Conservation (phyloP, 2,329 filamentous ascomycete genomes). For the Aspergillus ruber region DNA sequence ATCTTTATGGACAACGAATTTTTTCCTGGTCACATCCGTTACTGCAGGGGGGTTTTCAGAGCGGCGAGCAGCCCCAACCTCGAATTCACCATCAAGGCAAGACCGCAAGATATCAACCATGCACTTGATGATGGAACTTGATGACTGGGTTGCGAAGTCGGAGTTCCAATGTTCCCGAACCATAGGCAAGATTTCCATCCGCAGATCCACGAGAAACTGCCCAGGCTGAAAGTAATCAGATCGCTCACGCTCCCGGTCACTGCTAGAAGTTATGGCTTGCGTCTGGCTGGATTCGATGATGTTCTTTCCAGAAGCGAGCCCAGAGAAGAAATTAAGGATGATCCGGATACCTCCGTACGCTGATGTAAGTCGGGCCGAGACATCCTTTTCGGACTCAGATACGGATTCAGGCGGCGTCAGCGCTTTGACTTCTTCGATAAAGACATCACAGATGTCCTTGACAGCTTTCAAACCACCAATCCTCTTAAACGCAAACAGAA, state of each 20-base stretch:
- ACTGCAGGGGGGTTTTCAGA: slow-evolving; percentile 52
- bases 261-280: slow-evolving; percentile 41
- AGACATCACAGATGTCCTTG: slow-evolving; percentile 64
- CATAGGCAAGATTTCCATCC: slow-evolving; percentile 70
- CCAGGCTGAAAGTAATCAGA: slow-evolving; percentile 58
- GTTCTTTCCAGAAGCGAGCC: slow-evolving; percentile 70
- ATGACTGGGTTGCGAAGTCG: slow-evolving; percentile 71
- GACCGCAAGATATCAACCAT: slow-evolving; percentile 77
- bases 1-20: slow-evolving; percentile 48
- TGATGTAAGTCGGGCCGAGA: slow-evolving; percentile 41
- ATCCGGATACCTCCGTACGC: slow-evolving; percentile 65
- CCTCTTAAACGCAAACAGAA: slow-evolving; percentile 82
- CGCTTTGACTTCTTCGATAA: slow-evolving; percentile 53
- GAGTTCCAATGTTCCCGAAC: slow-evolving; percentile 80
- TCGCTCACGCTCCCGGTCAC: slow-evolving; percentile 50
- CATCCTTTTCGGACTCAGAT: slow-evolving; percentile 31
- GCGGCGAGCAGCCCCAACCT: slow-evolving; percentile 58
- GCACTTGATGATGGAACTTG: slow-evolving; percentile 67
- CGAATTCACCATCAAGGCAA: slow-evolving; percentile 70
- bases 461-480: slow-evolving; percentile 68
- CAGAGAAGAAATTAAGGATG: slow-evolving; percentile 73
- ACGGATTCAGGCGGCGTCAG: slow-evolving; percentile 41
- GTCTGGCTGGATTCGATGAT: slow-evolving; percentile 70
- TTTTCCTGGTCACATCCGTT: slow-evolving; percentile 41
- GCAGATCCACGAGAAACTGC: slow-evolving; percentile 81